A percentile compares a stretch with the other conserved stretches of the same genome.
Evolutionary conservation across 176 grass and related monocot species (phyloP).

Genomic region (Rhynchospora tenuis): DNA sequence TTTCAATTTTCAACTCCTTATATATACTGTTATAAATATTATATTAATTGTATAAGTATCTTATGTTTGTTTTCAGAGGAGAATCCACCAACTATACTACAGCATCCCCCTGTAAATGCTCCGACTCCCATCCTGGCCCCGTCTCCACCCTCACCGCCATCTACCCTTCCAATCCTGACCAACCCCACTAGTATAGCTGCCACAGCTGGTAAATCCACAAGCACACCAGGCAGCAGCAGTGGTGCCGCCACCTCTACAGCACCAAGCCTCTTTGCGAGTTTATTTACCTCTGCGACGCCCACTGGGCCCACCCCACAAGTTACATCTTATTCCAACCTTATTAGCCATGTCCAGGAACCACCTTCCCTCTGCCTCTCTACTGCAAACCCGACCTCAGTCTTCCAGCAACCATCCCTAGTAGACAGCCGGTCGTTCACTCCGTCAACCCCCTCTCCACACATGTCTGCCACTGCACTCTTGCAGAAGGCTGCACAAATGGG

Average conservation of each 20-base stretch:
- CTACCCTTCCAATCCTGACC: neutral
- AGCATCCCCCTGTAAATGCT: slow-evolving; percentile 44
- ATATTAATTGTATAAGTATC: neutral
- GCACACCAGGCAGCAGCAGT: slow-evolving; percentile 21
- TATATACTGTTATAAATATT: neutral
- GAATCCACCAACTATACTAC: slow-evolving; percentile 12
- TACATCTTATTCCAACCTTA: slow-evolving; percentile 24
- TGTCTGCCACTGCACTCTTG: slow-evolving; percentile 86
- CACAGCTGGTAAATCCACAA: slow-evolving; percentile 15
- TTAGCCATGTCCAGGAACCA: slow-evolving; percentile 22
- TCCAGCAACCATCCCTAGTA: slow-evolving; percentile 20
- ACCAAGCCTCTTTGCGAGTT: slow-evolving; percentile 51
- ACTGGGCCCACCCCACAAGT: slow-evolving; percentile 20
- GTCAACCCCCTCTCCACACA: slow-evolving; percentile 57
- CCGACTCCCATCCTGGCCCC: slow-evolving; percentile 21
- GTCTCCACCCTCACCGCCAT: neutral
- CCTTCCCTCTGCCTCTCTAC: slow-evolving; percentile 67
- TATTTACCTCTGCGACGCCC: slow-evolving; percentile 55
- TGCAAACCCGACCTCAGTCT: slow-evolving; percentile 36
- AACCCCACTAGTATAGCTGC: slow-evolving; percentile 7
- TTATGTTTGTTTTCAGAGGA: slow-evolving; percentile 49
- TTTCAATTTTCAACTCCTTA: neutral
- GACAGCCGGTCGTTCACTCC: slow-evolving; percentile 45
- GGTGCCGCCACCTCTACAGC: slow-evolving; percentile 28
- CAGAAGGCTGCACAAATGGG: slow-evolving; percentile 98